phyloP scores from a whole-genome alignment of 768 basidiomycete genomes.

The Russula griseocarnosa region DNA sequence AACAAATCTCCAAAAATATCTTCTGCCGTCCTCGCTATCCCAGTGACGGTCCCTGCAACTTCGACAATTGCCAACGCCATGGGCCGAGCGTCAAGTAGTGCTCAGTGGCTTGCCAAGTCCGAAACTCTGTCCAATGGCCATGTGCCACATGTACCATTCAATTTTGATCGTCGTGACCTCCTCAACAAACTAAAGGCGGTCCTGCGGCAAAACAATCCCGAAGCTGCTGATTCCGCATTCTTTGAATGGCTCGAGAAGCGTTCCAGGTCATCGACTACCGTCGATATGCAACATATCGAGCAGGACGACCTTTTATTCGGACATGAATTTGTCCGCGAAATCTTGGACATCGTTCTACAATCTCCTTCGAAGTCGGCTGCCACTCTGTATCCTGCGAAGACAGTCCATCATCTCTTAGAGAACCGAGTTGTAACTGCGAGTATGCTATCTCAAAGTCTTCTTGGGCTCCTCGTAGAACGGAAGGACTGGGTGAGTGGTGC shows the following conservation, averaged over 20 bases:
- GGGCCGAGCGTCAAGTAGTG: conserved; percentile 45
- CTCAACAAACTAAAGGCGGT: conserved; percentile 40
- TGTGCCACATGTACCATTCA: conserved; percentile 19
- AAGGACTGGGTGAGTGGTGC: conserved; percentile 61
- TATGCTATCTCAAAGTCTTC: conserved; percentile 60
- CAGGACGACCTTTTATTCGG: conserved; percentile 31
- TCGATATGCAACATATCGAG: not conserved
- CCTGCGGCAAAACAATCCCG: conserved; percentile 43
- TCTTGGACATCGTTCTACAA: conserved; percentile 51
- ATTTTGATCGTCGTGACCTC: conserved; percentile 35
- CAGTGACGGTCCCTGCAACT: conserved; percentile 46
- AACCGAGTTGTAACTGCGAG: conserved; percentile 50
- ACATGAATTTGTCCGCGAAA: conserved; percentile 56
- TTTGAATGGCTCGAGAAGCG: conserved; percentile 51
- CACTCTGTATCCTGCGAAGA: conserved; percentile 50
- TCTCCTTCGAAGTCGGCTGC: conserved; percentile 35
- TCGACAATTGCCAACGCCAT: conserved; percentile 66
- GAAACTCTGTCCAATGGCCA: conserved; percentile 13
- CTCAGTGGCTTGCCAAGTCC: conserved; percentile 44
- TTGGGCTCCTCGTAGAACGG: conserved; percentile 48
- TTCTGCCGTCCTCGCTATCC: conserved; percentile 58
- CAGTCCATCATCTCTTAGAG: conserved; percentile 56
- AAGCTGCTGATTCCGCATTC: conserved; percentile 57
- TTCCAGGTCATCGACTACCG: not conserved
- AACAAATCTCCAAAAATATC: conserved; percentile 31